Conservation (phyloP, 2,329 filamentous ascomycete species). For the Colletotrichum sp. region DNA sequence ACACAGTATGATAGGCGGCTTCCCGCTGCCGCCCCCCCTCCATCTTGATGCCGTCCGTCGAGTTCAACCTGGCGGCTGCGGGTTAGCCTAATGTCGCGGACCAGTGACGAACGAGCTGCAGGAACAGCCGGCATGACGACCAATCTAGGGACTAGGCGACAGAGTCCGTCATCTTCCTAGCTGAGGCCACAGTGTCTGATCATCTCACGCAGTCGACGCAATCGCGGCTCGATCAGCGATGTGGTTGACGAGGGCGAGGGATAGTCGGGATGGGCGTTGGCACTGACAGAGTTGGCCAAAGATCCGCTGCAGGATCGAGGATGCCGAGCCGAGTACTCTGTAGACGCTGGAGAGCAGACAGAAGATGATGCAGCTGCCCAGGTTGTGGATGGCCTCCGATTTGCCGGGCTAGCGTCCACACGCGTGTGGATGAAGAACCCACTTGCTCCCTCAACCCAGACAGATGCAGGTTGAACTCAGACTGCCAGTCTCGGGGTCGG, state of each 20-base stretch:
- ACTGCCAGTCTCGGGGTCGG: neutral
- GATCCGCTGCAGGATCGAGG: neutral
- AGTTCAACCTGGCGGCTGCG: neutral
- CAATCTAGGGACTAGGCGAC: neutral
- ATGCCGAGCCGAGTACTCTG: neutral
- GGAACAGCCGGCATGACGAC: constrained; percentile 4
- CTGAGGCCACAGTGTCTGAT: constrained; percentile 11
- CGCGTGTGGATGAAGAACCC: neutral
- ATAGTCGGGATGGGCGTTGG: neutral
- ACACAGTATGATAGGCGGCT: constrained; percentile 2
- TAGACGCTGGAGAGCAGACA: neutral
- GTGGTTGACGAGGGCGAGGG: neutral
- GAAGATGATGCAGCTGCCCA: neutral
- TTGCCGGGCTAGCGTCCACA: neutral
- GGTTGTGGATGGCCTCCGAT: neutral
- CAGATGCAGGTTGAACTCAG: neutral
- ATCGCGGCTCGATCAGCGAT: neutral
- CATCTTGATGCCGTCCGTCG: neutral
- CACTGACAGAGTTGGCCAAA: constrained; percentile 3
- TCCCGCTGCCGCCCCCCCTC: neutral
- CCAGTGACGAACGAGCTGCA: constrained; percentile 16
- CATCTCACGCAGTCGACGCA: neutral
- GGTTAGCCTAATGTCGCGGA: neutral
- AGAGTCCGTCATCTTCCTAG: neutral
- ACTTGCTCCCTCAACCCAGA: neutral